Base-by-base conservation (phyloP, 176 grass and related monocot species). In the Zizania latifolia region DNA sequence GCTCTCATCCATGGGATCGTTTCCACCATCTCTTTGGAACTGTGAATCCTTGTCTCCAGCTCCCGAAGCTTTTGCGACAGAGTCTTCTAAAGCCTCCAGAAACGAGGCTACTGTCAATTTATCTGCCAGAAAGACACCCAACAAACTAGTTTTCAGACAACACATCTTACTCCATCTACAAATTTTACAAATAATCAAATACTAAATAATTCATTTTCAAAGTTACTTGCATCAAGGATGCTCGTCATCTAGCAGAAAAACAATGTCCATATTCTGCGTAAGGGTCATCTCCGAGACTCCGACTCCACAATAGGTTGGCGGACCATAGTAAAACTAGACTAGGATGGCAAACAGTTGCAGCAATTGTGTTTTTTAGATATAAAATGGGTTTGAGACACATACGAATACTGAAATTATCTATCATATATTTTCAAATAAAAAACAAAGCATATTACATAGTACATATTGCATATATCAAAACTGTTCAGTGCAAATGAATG, bases 11-110 rank as follows among this genome's bases (percentile, higher is more conserved):
- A 90, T 98, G 75, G 88, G 81, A 69, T 93, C 91, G 36, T 40
- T 85, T 58, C 68, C 71, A 62, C 78, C 14, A 6, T 67, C 77
- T 85, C 28, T 81, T 60, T 82, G 78, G 31, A 80, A 17, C 51
- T 34, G 39, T 1, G 10, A 64, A 68, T 44, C 60, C 38, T 87
- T 83, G 67, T 15, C 74, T 78, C 68, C 88, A 76, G 58, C 58
- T 33, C 68, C 62, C 28, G 63, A 76, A 28, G 58, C 43, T 78
- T 87, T 92, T 75, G 72, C 61, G 35, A 90, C 89, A 0, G 89
- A 84, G 68, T 98, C 95, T 70, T 94, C 91, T 32, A 98, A 84
- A 79, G 91, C 91, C 89, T 98, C 95, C 2, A 98, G 86, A 82
- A 98, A 98, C 45, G 95, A 98, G 0, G 66, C 82, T 55, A 98